phyloP scores from a whole-genome alignment of 2,329 filamentous ascomycete species.

The Albifimbria verrucaria region DNA sequence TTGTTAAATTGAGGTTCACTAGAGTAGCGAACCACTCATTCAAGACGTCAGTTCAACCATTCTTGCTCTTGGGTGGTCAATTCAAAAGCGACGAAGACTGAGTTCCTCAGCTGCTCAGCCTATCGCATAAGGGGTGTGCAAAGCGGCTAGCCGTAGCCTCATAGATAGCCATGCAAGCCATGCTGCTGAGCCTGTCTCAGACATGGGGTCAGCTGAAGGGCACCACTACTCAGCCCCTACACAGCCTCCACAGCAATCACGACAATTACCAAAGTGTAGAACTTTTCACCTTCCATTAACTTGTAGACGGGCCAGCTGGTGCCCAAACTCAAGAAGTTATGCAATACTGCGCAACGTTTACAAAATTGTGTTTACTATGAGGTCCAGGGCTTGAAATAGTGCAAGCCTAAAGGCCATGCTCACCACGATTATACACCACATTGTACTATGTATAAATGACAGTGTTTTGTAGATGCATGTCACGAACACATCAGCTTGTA shows the following conservation, averaged over 20 bases:
- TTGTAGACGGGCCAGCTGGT: neutral
- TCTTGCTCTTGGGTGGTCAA: neutral
- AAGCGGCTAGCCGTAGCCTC: neutral
- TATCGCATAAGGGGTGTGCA: neutral
- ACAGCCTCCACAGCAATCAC: neutral
- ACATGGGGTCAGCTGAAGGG: neutral
- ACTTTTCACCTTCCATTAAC: neutral
- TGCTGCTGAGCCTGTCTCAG: neutral
- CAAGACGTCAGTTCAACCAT: neutral
- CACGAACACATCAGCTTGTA: too few species aligned
- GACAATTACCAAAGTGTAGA: neutral
- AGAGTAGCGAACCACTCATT: neutral
- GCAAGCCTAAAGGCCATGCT: too few species aligned
- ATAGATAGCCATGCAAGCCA: neutral
- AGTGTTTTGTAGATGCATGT: too few species aligned
- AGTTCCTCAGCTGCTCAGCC: neutral
- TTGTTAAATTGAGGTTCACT: neutral
- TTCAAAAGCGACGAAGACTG: neutral
- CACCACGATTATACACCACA: too few species aligned
- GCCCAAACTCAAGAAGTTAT: neutral
- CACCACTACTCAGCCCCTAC: neutral
- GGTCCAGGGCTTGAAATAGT: too few species aligned
- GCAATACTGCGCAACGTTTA: neutral
- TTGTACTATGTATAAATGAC: too few species aligned
- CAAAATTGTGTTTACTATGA: neutral